Evolutionary conservation across 306 rosid species (phyloP).

Genomic region (Geum urbanum): DNA sequence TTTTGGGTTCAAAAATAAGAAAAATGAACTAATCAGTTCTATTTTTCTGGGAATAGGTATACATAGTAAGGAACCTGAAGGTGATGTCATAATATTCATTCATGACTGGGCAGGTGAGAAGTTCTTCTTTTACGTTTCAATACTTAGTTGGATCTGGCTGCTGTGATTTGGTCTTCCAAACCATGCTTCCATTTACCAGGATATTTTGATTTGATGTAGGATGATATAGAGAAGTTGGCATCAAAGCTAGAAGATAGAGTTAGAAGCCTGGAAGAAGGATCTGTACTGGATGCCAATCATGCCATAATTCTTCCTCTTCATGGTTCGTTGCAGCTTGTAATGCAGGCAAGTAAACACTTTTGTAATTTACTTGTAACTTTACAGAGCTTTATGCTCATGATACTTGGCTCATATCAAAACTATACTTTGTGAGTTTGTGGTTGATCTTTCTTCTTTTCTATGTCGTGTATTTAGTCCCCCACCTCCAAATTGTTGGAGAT

Average conservation of each 20-base stretch:
- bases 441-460: conserved; percentile 25
- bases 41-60: conserved; percentile 62
- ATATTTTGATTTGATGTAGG: conserved; percentile 41
- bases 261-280: conserved; percentile 76
- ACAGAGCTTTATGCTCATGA: conserved; percentile 18
- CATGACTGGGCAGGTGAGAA: conserved; percentile 94
- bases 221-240: conserved; percentile 92
- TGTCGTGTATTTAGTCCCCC: conserved; percentile 82
- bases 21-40: conserved; percentile 2
- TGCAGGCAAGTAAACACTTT: conserved; percentile 62
- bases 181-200: conserved; percentile 21
- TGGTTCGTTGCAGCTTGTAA: conserved; percentile 94
- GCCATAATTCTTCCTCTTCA: conserved; percentile 91
- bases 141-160: too few relatives aligned
- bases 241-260: conserved; percentile 80
- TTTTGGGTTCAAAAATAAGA: not conserved
- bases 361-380: conserved; percentile 14
- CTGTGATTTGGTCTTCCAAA: conserved; percentile 15
- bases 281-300: conserved; percentile 92
- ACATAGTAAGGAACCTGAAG: conserved; percentile 71
- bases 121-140: conserved; percentile 6
- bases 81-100: conserved; percentile 83
- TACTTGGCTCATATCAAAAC: not conserved
- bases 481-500: conserved; percentile 86
- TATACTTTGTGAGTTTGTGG: conserved; percentile 24